A percentile compares a stretch with the other conserved stretches of the same genome.
These are phyloP conservation scores for Lachancea dasiensis DNA, from an alignment of 805 yeast genomes.

Conservation along the genomic window DNA sequence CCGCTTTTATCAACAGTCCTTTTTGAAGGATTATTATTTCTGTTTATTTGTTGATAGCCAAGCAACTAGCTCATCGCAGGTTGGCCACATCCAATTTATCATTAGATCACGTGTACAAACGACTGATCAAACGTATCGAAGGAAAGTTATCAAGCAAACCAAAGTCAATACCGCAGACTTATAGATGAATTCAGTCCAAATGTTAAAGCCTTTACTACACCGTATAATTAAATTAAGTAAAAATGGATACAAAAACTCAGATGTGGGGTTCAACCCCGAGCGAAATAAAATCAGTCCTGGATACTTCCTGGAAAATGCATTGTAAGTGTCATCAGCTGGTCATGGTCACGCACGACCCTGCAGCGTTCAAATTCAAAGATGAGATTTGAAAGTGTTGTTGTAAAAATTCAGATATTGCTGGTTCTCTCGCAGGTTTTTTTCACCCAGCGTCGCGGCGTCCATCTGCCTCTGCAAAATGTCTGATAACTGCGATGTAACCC, in stretches of 20 bases:
- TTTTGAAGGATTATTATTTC: not conserved
- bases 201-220: conserved; percentile 7
- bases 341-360: too few relatives aligned
- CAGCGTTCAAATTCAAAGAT: conserved; percentile 7
- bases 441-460: conserved; percentile 18
- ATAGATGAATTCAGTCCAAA: too few relatives aligned
- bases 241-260: conserved; percentile 1
- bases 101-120: too few relatives aligned
- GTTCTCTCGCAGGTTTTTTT: conserved; percentile 24
- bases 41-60: not conserved
- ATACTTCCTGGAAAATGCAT: conserved; percentile 1
- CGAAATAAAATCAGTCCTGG: not conserved
- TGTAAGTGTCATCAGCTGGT: too few relatives aligned
- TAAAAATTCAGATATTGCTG: conserved; percentile 30
- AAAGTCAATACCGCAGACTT: too few relatives aligned
- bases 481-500: conserved; percentile 4
- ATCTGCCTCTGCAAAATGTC: conserved; percentile 13
- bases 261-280: not conserved
- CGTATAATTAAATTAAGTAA: conserved; percentile 5
- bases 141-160: too few relatives aligned
- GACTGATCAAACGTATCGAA: not conserved
- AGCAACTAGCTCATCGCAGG: conserved; percentile 1
- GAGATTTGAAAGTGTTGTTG: conserved; percentile 15
- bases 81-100: too few relatives aligned
- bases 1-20: too few relatives aligned